These are phyloP conservation scores for Lichtheimia corymbifera DNA, from an alignment of 371 early-diverging fungal species.

Conservation along the genomic window DNA sequence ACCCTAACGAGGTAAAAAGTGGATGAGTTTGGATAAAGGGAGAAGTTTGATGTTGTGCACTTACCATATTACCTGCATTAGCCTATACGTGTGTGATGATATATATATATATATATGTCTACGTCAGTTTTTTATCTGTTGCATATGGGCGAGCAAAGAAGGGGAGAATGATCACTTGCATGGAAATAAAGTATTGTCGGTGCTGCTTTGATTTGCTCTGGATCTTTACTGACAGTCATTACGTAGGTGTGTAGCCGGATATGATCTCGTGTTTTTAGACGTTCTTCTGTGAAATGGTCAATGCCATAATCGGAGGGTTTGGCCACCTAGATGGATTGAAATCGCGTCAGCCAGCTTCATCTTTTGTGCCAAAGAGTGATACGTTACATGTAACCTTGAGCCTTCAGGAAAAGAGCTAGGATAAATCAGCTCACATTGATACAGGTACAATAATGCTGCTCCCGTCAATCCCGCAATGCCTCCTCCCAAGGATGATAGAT, in stretches of 20 bases:
- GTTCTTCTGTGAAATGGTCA: constrained; percentile 68
- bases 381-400: constrained; percentile 38
- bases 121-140: background rate
- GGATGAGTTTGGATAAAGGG: background rate
- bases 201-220: constrained; percentile 55
- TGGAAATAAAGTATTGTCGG: constrained; percentile 86
- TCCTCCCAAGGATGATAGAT: constrained; percentile 13
- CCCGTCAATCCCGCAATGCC: constrained; percentile 18
- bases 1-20: constrained; percentile 51
- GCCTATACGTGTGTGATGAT: constrained; percentile 49
- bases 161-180: constrained; percentile 38
- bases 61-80: constrained; percentile 94
- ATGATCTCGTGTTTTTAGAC: constrained; percentile 79
- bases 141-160: background rate
- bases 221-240: constrained; percentile 61
- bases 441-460: constrained; percentile 36
- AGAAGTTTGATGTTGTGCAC: background rate
- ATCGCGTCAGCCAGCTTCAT: background rate
- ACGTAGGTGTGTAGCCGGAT: constrained; percentile 78
- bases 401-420: constrained; percentile 49
- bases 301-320: constrained; percentile 74
- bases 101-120: background rate
- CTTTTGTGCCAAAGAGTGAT: background rate
- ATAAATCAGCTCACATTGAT: constrained; percentile 47
- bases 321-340: constrained; percentile 52